Percentiles rank a stretch among this genome's conserved stretches.
These are phyloP conservation scores for Cyclotella kingstonii DNA, from an alignment of 108 stramenopile genomes.

Conservation along the genomic window DNA sequence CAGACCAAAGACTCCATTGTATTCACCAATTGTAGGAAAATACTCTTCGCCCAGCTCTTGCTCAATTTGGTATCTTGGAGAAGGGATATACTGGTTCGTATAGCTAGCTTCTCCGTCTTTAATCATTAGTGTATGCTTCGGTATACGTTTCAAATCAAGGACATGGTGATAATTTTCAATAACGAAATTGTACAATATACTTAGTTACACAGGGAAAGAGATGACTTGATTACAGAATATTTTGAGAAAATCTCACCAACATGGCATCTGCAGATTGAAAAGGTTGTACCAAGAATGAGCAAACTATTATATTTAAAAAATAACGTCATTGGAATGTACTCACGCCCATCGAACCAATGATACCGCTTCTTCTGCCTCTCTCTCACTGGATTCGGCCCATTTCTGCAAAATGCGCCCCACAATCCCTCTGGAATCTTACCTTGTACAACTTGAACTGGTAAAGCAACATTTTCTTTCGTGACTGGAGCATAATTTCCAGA, in stretches of 20 bases:
- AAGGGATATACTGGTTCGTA: constrained; percentile 46
- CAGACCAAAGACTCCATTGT: constrained; percentile 36
- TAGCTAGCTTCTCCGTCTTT: constrained; percentile 41
- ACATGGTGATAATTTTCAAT: no score
- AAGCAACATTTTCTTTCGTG: constrained; percentile 26
- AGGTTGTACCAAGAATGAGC: not conserved
- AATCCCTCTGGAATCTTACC: constrained; percentile 37
- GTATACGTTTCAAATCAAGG: no score
- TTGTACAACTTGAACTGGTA: constrained; percentile 36
- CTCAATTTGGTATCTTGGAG: constrained; percentile 45
- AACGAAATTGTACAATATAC: no score
- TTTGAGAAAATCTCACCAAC: no score
- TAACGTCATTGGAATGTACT: constrained; percentile 11
- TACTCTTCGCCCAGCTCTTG: constrained; percentile 40
- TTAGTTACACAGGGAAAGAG: no score
- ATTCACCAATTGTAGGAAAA: constrained; percentile 44
- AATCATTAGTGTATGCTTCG: constrained; percentile 43
- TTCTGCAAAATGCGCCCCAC: constrained; percentile 37
- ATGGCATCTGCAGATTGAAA: constrained; percentile 29
- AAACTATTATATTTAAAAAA: not conserved
- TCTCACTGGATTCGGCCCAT: constrained; percentile 46
- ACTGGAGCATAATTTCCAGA: constrained; percentile 50
- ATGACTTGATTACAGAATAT: no score
- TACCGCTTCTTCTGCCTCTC: constrained; percentile 33
- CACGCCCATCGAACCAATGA: constrained; percentile 55